Evolutionary conservation across 306 rosid genomes (phyloP).

Genomic region (Trifolium fragiferum): DNA sequence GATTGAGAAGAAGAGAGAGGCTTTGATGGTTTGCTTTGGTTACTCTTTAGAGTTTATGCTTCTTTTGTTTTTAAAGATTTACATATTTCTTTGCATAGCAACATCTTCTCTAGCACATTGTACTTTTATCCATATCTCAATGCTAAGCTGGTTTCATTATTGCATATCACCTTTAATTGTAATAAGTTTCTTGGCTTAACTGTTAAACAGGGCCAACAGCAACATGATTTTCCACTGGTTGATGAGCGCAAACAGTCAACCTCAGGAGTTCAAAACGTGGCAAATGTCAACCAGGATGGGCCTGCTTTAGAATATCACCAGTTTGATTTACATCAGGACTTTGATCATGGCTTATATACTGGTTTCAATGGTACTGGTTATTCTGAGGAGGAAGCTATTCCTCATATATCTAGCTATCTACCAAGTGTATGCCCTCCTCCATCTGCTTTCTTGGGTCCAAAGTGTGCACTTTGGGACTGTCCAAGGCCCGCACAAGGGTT

Average conservation of each 20-base stretch:
- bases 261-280: constrained; percentile 57
- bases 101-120: neutral
- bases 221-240: constrained; percentile 66
- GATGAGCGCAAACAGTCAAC: constrained; percentile 71
- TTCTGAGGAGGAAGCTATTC: constrained; percentile 64
- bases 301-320: constrained; percentile 73
- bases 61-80: constrained; percentile 20
- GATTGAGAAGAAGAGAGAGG: neutral
- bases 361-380: constrained; percentile 54
- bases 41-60: constrained; percentile 3
- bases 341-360: constrained; percentile 63
- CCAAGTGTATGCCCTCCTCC: constrained; percentile 93
- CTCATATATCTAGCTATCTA: constrained; percentile 76
- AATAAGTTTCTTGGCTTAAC: constrained; percentile 57
- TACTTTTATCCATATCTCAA: constrained; percentile 46
- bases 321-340: constrained; percentile 66
- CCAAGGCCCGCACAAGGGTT: constrained; percentile 69
- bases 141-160: constrained; percentile 44
- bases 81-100: neutral
- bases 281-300: constrained; percentile 69
- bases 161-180: constrained; percentile 43
- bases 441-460: constrained; percentile 95
- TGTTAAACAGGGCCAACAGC: constrained; percentile 68
- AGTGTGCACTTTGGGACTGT: constrained; percentile 99
- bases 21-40: constrained; percentile 5